Evolutionary conservation across 805 yeast genomes (phyloP), one percentile per base, ranked within the genome.

Genomic region (Kodamaea leandrae): DNA sequence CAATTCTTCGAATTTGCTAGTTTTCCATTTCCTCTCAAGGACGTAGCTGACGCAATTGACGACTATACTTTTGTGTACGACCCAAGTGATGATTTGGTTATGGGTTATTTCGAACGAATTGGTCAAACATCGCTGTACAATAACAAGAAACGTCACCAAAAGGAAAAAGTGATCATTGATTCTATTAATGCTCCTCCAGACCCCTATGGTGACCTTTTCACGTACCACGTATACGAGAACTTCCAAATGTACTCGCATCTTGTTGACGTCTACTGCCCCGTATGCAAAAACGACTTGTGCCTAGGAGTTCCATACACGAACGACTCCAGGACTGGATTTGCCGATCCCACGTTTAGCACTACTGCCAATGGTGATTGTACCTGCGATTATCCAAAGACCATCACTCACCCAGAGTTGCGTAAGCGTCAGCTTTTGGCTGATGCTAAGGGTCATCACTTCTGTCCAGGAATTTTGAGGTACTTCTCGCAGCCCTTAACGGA

Each of bases 391-490:
- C 40, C 40, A 4, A 14, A 9, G 4, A 21, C 20, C 15, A 29
- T 58, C 19, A 48, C 48, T 16, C 59, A 52, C 30, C 55, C 54
- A 8, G 53, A 50, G 29, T 47, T 57, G 29, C 42, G 57, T 27
- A 21, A 21, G 25, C 25, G 25, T 10, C 25, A n/a, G n/a, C n/a
- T n/a, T n/a, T n/a, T n/a, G n/a, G n/a, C n/a, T n/a, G n/a, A n/a
- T n/a, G n/a, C n/a, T n/a, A n/a, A n/a, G n/a, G n/a, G n/a, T n/a
- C n/a, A n/a, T n/a, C n/a, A n/a, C n/a, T n/a, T n/a, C n/a, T n/a
- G n/a, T n/a, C n/a, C n/a, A n/a, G n/a, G n/a, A n/a, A n/a, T n/a
- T n/a, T n/a, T n/a, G n/a, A n/a, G n/a, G n/a, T n/a, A n/a, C n/a
- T n/a, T n/a, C n/a, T n/a, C n/a, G n/a, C n/a, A n/a, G n/a, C n/a